phyloP scores from a whole-genome alignment of 2,329 filamentous ascomycete genomes.

The Penicillium rolfsii region DNA sequence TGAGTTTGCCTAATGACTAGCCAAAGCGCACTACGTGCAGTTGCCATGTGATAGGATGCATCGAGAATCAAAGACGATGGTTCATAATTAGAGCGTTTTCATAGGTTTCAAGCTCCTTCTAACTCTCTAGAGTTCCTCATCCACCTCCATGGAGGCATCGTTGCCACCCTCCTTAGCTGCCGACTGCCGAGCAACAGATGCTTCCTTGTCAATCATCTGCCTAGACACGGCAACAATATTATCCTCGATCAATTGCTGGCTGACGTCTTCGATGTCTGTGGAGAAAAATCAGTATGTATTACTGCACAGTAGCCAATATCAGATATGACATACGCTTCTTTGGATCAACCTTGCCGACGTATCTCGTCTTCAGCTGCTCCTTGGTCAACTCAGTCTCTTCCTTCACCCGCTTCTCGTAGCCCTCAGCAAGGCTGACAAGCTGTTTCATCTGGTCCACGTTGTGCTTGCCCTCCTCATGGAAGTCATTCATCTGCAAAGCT shows the following conservation, averaged over 20 bases:
- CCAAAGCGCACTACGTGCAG: not conserved
- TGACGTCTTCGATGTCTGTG: slow-evolving; percentile 85
- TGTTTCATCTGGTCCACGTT: slow-evolving; percentile 89
- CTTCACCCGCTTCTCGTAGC: slow-evolving; percentile 98
- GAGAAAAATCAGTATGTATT: slow-evolving; percentile 26
- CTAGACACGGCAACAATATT: slow-evolving; percentile 98
- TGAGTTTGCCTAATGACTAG: not conserved
- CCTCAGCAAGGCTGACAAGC: slow-evolving; percentile 86
- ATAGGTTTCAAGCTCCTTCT: slow-evolving; percentile 21
- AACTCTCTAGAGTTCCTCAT: slow-evolving; percentile 58
- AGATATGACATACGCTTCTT: slow-evolving; percentile 75
- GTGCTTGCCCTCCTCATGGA: slow-evolving; percentile 77
- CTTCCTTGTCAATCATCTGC: slow-evolving; percentile 99
- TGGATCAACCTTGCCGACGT: slow-evolving; percentile 97
- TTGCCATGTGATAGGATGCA: not conserved
- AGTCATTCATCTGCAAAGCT: slow-evolving; percentile 95
- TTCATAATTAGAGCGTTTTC: slow-evolving; percentile 29
- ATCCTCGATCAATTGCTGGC: slow-evolving; percentile 96
- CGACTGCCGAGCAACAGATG: slow-evolving; percentile 75
- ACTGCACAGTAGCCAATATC: not conserved
- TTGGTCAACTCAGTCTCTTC: slow-evolving; percentile 97
- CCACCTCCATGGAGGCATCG: slow-evolving; percentile 66
- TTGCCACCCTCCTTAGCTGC: slow-evolving; percentile 50
- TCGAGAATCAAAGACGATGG: slow-evolving; percentile 7
- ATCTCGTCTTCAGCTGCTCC: slow-evolving; percentile 97